A percentile compares a stretch with the other conserved stretches of the same genome.
These are phyloP conservation scores for Turritis glabra DNA, from an alignment of 345 rosid genomes.

Conservation along the genomic window DNA sequence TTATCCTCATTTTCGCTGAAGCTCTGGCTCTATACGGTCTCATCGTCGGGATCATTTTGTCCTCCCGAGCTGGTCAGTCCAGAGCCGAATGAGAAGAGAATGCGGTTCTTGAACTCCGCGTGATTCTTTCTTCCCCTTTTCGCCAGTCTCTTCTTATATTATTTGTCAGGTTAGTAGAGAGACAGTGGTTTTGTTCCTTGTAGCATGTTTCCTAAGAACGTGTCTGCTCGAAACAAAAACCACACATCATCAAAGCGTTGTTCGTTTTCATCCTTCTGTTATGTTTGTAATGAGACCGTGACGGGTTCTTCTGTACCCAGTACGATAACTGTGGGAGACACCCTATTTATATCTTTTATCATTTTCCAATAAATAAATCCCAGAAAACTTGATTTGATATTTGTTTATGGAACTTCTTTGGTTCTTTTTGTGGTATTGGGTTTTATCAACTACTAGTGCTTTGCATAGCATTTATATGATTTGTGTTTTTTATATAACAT, in stretches of 20 bases:
- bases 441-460: no score
- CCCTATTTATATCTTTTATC: not conserved
- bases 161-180: constrained; percentile 30
- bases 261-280: constrained; percentile 21
- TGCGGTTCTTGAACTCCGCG: not conserved
- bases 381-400: constrained; percentile 17
- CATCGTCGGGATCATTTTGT: constrained; percentile 88
- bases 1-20: constrained; percentile 90
- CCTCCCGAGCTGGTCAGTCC: constrained; percentile 94
- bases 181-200: constrained; percentile 18
- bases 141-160: constrained; percentile 8
- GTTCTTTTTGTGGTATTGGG: not conserved
- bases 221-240: constrained; percentile 26
- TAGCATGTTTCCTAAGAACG: constrained; percentile 13
- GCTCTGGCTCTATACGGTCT: constrained; percentile 87
- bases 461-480: no score
- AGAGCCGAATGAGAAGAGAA: constrained; percentile 66
- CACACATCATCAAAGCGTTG: not conserved
- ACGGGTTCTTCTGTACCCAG: constrained; percentile 18
- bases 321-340: constrained; percentile 24
- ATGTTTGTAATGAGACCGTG: constrained; percentile 29
- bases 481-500: no score
- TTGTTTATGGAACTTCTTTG: not conserved
- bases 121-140: constrained; percentile 30
- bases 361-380: constrained; percentile 24